These are phyloP conservation scores for Phytophthora tubulina DNA, from an alignment of 352 stramenopile genomes.

Conservation along the genomic window DNA sequence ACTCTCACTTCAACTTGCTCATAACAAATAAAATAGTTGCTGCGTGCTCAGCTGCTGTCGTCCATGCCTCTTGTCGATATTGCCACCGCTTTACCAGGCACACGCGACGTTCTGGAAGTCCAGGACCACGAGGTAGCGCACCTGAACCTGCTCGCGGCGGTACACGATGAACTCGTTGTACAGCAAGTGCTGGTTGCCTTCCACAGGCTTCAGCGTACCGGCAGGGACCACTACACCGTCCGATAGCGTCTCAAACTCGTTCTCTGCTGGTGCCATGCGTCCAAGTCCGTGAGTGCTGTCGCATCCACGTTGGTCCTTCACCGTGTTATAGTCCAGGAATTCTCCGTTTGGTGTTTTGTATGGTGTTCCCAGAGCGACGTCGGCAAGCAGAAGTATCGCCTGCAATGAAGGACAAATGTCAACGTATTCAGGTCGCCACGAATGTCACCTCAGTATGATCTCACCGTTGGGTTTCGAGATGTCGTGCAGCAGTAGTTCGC, in stretches of 20 bases:
- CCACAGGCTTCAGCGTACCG: constrained; percentile 32
- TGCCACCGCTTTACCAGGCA: constrained; percentile 24
- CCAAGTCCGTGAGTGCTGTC: constrained; percentile 47
- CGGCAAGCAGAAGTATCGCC: constrained; percentile 47
- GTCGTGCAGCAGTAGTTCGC: constrained; percentile 63
- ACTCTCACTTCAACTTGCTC: neutral
- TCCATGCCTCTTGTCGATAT: neutral
- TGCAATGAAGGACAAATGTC: constrained; percentile 4
- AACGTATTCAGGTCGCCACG: neutral
- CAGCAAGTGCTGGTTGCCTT: constrained; percentile 38
- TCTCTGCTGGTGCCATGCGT: constrained; percentile 39
- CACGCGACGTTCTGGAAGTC: constrained; percentile 33
- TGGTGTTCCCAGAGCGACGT: constrained; percentile 50
- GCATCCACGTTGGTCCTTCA: constrained; percentile 35
- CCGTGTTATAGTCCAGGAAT: constrained; percentile 39
- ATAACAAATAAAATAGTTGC: constrained; percentile 14
- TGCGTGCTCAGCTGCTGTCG: neutral
- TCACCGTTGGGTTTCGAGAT: constrained; percentile 37
- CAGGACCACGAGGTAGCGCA: constrained; percentile 47
- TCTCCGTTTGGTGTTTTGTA: constrained; percentile 27
- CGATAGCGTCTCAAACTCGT: constrained; percentile 34
- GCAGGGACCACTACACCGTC: constrained; percentile 54
- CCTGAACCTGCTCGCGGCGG: constrained; percentile 52
- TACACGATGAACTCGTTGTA: constrained; percentile 68
- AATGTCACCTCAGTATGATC: neutral